phyloP scores from a whole-genome alignment of 1,284 basidiomycete genomes.

The Cutaneotrichosporon sp. region DNA sequence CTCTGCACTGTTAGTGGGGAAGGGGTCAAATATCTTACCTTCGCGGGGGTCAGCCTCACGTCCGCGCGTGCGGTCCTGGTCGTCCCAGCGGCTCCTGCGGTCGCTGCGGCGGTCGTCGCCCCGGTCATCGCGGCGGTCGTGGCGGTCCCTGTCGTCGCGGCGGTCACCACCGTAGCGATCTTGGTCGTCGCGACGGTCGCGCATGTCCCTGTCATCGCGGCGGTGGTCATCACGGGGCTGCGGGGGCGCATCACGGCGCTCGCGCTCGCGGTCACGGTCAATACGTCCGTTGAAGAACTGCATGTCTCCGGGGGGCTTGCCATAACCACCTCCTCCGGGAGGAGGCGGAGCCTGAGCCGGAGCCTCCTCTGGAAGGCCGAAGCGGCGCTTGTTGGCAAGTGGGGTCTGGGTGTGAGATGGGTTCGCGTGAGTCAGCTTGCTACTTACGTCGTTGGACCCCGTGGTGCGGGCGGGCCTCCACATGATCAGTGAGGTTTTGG shows the following conservation, averaged over 20 bases:
- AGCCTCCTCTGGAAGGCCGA: constrained; percentile 68
- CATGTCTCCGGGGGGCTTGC: constrained; percentile 41
- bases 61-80: constrained; percentile 27
- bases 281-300: constrained; percentile 50
- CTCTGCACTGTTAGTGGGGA: constrained; percentile 55
- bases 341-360: constrained; percentile 50
- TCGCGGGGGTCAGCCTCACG: constrained; percentile 35
- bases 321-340: constrained; percentile 53
- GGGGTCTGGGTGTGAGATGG: constrained; percentile 42
- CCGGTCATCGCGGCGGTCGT: constrained; percentile 26
- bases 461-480: constrained; percentile 69
- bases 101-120: constrained; percentile 24
- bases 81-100: constrained; percentile 34
- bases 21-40: constrained; percentile 29
- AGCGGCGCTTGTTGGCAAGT: constrained; percentile 74
- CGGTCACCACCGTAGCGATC: constrained; percentile 33
- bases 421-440: not conserved
- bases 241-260: constrained; percentile 7
- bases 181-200: constrained; percentile 27
- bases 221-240: constrained; percentile 33
- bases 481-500: constrained; percentile 56
- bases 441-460: constrained; percentile 56
- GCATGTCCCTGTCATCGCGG: constrained; percentile 21
- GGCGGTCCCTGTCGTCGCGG: constrained; percentile 21
- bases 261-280: constrained; percentile 36